Base-by-base conservation (phyloP, 345 rosid genomes). In the rapeseed (Brassica napus) region DNA sequence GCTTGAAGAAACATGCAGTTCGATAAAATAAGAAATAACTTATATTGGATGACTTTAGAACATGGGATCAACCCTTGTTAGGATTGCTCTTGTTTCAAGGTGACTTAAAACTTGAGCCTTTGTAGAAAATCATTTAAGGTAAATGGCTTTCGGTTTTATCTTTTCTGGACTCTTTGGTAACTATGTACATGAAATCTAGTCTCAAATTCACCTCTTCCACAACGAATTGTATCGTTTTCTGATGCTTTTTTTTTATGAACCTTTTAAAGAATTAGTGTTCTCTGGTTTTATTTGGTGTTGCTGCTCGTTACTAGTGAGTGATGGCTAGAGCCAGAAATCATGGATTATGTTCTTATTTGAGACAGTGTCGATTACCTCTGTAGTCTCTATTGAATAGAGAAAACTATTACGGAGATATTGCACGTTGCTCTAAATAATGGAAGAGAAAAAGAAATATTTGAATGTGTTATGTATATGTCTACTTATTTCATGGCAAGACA, bases 91-190 rank as follows among this genome's bases (percentile, higher is more conserved):
- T 74, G 66, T 68, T 69, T 74, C 74, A 79, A 73, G 75, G 14
- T 52, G 71, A 14, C 75, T 68, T 80, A 85, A 85, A 35, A 77
- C 88, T 49, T 88, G 87, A 90, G 76, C 55, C 37, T 28, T 58
- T 79, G 71, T 74, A 80, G 75, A 80, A 74, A 47, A 69, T 74
- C 72, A 63, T 62, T 69, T 12, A 16, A 37, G 67, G 60, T 69
- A 52, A 12, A 52, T 42, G 66, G 49, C 39, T 62, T 60, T 39
- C 37, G 64, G 67, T 52, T 62, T 49, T 68, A 35, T 68, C 52
- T 54, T 68, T 61, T 35, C 28, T 26, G n/a, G 44, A 34, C 78
- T 60, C 66, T 73, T 26, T 11, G 57, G 35, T 61, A 14, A 63
- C 5, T 23, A 52, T 79, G 82, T 52, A 68, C 70, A 79, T 74